These are phyloP conservation scores for Mortierella polycephala DNA, from an alignment of 371 early-diverging fungal species.

Conservation along the genomic window DNA sequence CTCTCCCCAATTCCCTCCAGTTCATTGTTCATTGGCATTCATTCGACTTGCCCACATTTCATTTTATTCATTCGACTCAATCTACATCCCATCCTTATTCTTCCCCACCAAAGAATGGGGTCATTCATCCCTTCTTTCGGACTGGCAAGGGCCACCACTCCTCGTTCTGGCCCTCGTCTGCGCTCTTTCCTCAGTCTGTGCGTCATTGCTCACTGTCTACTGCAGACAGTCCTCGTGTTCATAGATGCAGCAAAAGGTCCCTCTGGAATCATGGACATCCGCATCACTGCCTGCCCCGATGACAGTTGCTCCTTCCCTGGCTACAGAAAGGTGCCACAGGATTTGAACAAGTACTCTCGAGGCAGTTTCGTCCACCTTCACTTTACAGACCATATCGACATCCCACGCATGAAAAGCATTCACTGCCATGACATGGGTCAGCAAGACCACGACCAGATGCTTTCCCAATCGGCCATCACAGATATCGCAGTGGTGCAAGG, in stretches of 20 bases:
- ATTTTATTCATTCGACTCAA: background rate
- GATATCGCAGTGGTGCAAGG: slow-evolving; percentile 38
- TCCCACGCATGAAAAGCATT: slow-evolving; percentile 36
- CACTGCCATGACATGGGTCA: slow-evolving; percentile 7
- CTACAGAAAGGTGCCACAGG: slow-evolving; percentile 56
- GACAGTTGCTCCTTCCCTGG: slow-evolving; percentile 55
- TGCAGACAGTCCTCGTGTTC: background rate
- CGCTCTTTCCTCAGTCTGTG: background rate
- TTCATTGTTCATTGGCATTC: too few relatives aligned
- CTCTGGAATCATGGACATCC: slow-evolving; percentile 44
- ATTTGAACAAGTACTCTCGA: slow-evolving; percentile 58
- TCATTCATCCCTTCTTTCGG: background rate
- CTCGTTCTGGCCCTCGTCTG: too few relatives aligned
- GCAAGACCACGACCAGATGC: background rate
- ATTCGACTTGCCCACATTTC: too few relatives aligned
- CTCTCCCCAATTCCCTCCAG: too few relatives aligned
- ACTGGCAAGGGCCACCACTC: too few relatives aligned
- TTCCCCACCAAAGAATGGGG: background rate
- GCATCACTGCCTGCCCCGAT: slow-evolving; percentile 31
- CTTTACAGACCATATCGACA: slow-evolving; percentile 54
- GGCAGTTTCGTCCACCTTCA: slow-evolving; percentile 58
- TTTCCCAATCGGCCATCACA: slow-evolving; percentile 47
- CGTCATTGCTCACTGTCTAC: background rate
- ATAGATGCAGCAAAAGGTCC: slow-evolving; percentile 4
- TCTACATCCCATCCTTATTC: background rate